Evolutionary conservation across 768 basidiomycete species (phyloP).

Genomic region (Coprinellus micaceus): DNA sequence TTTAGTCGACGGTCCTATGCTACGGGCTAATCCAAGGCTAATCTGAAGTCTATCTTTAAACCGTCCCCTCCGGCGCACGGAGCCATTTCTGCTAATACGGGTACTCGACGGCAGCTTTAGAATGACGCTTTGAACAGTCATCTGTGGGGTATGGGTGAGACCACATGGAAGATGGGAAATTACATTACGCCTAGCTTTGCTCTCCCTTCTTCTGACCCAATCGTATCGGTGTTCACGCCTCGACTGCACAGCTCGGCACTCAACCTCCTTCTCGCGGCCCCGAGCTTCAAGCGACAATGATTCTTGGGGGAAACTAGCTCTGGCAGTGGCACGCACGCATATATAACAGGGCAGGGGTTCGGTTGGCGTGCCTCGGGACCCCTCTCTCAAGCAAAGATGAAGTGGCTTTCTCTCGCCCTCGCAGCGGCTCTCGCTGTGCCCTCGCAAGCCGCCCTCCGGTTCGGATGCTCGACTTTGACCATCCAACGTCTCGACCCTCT

Average conservation of each 20-base stretch:
- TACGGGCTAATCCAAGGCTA: neutral
- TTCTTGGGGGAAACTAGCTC: constrained; percentile 1
- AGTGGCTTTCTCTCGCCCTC: no score
- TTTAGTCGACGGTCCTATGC: neutral
- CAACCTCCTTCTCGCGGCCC: neutral
- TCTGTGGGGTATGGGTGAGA: no score
- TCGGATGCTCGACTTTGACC: constrained; percentile 9
- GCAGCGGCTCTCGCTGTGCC: constrained; percentile 3
- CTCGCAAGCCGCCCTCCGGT: constrained; percentile 6
- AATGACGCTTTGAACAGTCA: no score
- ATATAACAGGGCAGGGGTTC: neutral
- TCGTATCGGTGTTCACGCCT: no score
- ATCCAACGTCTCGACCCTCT: constrained; percentile 9
- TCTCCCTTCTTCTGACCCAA: no score
- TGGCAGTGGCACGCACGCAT: neutral
- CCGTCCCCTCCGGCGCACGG: neutral
- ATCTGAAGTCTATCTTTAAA: neutral
- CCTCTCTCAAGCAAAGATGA: constrained; percentile 5
- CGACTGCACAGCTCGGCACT: no score
- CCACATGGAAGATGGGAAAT: no score
- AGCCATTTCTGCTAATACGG: neutral
- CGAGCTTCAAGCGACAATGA: constrained; percentile 7
- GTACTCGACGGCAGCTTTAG: no score
- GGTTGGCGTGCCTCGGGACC: neutral
- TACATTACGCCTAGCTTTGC: no score